Conservation (phyloP, 106 monocot species). For the Dendrobium catenatum region DNA sequence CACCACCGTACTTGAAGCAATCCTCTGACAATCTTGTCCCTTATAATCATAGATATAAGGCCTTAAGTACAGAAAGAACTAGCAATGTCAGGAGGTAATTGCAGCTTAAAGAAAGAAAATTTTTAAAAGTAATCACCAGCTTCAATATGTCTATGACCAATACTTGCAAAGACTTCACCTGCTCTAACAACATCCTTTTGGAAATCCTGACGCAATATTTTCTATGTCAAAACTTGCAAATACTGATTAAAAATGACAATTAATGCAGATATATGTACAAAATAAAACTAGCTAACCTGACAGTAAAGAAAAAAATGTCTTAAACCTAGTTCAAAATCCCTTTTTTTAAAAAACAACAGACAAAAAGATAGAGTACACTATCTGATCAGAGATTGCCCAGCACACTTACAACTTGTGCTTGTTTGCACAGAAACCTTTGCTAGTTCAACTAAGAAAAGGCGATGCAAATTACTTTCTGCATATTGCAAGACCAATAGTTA, state of each 20-base stretch:
- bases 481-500: background rate
- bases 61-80: background rate
- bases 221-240: background rate
- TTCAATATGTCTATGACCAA: slow-evolving; percentile 67
- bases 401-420: background rate
- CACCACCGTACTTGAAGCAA: slow-evolving; percentile 83
- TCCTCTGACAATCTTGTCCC: slow-evolving; percentile 91
- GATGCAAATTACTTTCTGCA: background rate
- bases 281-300: background rate
- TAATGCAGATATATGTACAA: background rate
- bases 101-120: background rate
- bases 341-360: no score
- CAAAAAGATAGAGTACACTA: background rate
- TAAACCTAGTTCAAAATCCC: background rate
- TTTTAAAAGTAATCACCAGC: slow-evolving; percentile 34
- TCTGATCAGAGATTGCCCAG: background rate
- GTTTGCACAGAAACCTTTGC: background rate
- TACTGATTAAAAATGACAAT: background rate
- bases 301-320: background rate
- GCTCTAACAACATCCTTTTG: slow-evolving; percentile 90
- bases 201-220: slow-evolving; percentile 57
- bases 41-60: slow-evolving; percentile 13
- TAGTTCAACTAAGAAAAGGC: background rate
- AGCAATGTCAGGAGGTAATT: background rate
- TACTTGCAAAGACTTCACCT: slow-evolving; percentile 42